Conservation (phyloP, 306 rosid species). For the Cyclanthera cordifolia region DNA sequence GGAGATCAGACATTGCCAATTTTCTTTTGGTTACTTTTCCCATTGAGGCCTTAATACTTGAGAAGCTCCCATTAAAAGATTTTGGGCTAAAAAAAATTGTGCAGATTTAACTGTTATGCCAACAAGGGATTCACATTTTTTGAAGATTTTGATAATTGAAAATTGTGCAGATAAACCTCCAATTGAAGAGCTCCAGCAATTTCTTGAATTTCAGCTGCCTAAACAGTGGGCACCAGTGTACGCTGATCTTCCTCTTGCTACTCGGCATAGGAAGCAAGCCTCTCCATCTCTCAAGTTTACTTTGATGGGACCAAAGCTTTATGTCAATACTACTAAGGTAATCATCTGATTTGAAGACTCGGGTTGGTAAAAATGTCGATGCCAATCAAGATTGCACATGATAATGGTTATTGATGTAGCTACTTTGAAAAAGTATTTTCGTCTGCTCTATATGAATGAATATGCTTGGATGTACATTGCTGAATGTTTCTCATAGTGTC, state of each 20-base stretch:
- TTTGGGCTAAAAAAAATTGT: background rate
- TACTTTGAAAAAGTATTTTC: background rate
- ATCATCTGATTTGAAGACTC: background rate
- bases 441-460: background rate
- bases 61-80: background rate
- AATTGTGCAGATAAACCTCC: constrained; percentile 69
- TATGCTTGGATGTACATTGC: background rate
- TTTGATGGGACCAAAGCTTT: constrained; percentile 80
- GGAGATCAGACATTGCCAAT: background rate
- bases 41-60: background rate
- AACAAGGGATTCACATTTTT: background rate
- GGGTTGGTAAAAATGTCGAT: background rate
- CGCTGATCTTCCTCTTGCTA: constrained; percentile 70
- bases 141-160: constrained; percentile 11
- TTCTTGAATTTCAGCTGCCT: constrained; percentile 80
- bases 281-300: constrained; percentile 69
- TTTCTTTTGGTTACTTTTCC: background rate
- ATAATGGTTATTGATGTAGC: background rate
- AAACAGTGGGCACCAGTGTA: constrained; percentile 92
- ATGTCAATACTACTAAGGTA: constrained; percentile 78
- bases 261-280: constrained; percentile 35
- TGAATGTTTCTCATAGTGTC: background rate
- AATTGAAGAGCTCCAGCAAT: constrained; percentile 79
- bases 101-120: no score
- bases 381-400: background rate